These are phyloP conservation scores for Pyricularia grisea DNA, from an alignment of 2,329 filamentous ascomycete species.

Conservation along the genomic window DNA sequence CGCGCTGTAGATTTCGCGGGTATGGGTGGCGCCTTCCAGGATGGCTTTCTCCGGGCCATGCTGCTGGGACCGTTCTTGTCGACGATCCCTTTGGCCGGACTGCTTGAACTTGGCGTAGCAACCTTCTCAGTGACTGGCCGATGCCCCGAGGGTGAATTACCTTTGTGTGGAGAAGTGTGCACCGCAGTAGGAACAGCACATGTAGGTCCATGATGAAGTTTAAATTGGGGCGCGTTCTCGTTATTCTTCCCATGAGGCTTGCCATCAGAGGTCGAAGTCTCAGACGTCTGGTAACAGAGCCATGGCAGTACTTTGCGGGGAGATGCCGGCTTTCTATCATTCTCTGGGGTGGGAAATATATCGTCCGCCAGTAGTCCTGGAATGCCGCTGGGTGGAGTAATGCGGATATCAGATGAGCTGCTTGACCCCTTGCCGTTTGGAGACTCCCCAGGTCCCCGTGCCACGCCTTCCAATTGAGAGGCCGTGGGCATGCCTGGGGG, in stretches of 20 bases:
- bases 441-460: not conserved
- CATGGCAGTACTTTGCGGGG: slow-evolving; percentile 1
- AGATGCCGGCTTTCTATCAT: not conserved
- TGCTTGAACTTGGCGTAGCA: not conserved
- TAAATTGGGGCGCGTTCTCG: not conserved
- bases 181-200: not conserved
- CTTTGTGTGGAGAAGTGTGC: not conserved
- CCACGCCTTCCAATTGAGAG: not conserved
- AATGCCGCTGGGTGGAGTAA: slow-evolving; percentile 1
- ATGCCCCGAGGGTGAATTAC: not conserved
- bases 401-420: not conserved
- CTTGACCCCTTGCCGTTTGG: not conserved
- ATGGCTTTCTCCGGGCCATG: not conserved
- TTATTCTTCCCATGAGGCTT: not conserved
- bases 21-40: not conserved
- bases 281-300: not conserved
- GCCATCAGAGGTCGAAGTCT: not conserved
- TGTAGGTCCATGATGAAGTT: not conserved
- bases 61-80: not conserved
- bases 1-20: not conserved
- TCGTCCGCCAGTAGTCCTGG: not conserved
- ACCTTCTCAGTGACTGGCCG: not conserved
- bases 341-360: not conserved
- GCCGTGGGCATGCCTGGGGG: not conserved
- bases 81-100: not conserved